These are phyloP conservation scores for Pichia rugopelliculosa DNA, from an alignment of 805 yeast genomes.

Conservation along the genomic window DNA sequence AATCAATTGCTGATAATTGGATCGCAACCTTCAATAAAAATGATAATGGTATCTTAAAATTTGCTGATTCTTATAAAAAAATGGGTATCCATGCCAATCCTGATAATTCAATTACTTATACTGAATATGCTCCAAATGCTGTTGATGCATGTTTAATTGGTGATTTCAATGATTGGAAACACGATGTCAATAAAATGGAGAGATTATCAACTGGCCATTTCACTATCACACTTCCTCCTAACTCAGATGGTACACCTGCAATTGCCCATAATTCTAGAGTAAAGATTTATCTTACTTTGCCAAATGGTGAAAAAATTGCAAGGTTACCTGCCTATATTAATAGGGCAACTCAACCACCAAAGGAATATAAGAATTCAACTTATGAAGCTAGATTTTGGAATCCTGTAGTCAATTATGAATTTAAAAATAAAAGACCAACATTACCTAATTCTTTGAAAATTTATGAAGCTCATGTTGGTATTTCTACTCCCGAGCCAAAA, in stretches of 20 bases:
- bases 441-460: conserved; percentile 54
- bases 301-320: conserved; percentile 64
- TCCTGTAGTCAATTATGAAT: conserved; percentile 49
- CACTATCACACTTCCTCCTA: conserved; percentile 50
- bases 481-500: conserved; percentile 83
- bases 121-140: conserved; percentile 93
- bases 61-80: conserved; percentile 67
- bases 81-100: conserved; percentile 70
- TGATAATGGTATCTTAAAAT: conserved; percentile 60
- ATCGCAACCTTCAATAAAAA: conserved; percentile 40
- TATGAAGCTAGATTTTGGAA: conserved; percentile 95
- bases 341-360: conserved; percentile 71
- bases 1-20: conserved; percentile 62
- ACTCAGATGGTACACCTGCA: conserved; percentile 42
- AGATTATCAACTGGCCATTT: conserved; percentile 70
- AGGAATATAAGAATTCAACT: conserved; percentile 36
- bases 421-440: conserved; percentile 59
- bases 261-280: conserved; percentile 78
- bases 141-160: conserved; percentile 71
- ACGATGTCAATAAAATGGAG: conserved; percentile 43
- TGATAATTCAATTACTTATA: conserved; percentile 51
- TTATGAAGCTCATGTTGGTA: conserved; percentile 95
- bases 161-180: conserved; percentile 84
- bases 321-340: conserved; percentile 86
- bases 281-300: conserved; percentile 57